A percentile compares a stretch with the other conserved stretches of the same genome.
Evolutionary conservation across 768 basidiomycete species (phyloP).

Genomic region (Pleurotus platypus): DNA sequence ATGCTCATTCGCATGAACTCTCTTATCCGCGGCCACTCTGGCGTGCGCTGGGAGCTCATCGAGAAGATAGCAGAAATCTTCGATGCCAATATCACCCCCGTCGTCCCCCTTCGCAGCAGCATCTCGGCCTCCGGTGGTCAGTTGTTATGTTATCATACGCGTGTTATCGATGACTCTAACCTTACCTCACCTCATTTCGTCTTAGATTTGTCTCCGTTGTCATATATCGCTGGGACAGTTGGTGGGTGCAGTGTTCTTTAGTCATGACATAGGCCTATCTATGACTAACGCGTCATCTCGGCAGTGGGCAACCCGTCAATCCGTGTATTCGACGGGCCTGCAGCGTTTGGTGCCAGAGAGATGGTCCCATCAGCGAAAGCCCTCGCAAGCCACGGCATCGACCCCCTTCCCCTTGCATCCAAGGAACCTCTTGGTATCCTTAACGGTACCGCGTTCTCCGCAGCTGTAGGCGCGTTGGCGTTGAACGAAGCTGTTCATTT

Average conservation of each 20-base stretch:
- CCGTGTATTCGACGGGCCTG: slow-evolving; percentile 59
- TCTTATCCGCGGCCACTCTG: slow-evolving; percentile 84
- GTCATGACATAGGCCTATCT: not conserved
- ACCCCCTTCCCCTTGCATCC: slow-evolving; percentile 62
- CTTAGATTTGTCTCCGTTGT: slow-evolving; percentile 72
- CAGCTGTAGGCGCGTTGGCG: slow-evolving; percentile 73
- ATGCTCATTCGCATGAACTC: slow-evolving; percentile 88
- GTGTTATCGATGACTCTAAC: too few species aligned
- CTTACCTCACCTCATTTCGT: not conserved
- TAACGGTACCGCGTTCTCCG: slow-evolving; percentile 85
- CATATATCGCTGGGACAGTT: slow-evolving; percentile 79
- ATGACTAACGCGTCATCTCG: not conserved
- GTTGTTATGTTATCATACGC: slow-evolving; percentile 15
- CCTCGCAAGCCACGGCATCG: slow-evolving; percentile 54
- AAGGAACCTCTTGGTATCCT: slow-evolving; percentile 81
- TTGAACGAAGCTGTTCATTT: slow-evolving; percentile 70
- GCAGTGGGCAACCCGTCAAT: slow-evolving; percentile 71
- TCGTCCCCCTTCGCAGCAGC: slow-evolving; percentile 81
- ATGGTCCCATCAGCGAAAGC: slow-evolving; percentile 57
- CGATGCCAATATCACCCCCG: slow-evolving; percentile 65
- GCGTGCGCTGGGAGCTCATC: slow-evolving; percentile 77
- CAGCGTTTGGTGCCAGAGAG: slow-evolving; percentile 42
- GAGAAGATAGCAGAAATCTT: slow-evolving; percentile 76
- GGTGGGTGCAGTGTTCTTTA: slow-evolving; percentile 15
- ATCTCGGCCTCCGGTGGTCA: slow-evolving; percentile 81